phyloP scores from a whole-genome alignment of 2,329 filamentous ascomycete genomes.

The Coniochaeta ligniaria region DNA sequence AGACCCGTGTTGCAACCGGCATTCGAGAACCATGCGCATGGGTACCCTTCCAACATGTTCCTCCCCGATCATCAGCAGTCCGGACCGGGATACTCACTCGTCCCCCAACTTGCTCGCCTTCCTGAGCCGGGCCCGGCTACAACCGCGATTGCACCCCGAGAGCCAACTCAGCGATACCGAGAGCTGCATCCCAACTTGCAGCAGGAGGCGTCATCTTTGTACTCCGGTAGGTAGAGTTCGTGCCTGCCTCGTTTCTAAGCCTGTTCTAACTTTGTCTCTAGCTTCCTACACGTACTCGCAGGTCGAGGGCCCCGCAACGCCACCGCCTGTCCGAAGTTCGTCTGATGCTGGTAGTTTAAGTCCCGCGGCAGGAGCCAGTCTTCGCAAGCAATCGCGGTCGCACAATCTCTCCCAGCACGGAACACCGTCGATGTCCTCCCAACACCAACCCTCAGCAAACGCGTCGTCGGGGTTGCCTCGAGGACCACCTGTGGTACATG shows the following conservation, averaged over 20 bases:
- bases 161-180: neutral
- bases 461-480: neutral
- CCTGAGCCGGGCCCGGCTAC: neutral
- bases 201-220: neutral
- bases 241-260: neutral
- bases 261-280: neutral
- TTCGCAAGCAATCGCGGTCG: slow-evolving; percentile 4
- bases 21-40: neutral
- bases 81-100: slow-evolving; percentile 7
- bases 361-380: slow-evolving; percentile 6
- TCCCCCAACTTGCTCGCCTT: neutral
- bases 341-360: slow-evolving; percentile 8
- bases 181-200: neutral
- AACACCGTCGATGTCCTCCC: neutral
- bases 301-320: neutral
- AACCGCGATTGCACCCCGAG: neutral
- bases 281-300: neutral
- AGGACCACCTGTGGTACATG: slow-evolving; percentile 20
- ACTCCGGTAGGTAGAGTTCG: slow-evolving; percentile 1
- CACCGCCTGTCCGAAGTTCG: neutral
- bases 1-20: neutral
- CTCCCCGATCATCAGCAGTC: neutral
- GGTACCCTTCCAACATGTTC: neutral
- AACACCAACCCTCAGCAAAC: neutral
- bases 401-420: neutral